Evolutionary conservation across 202 grass and related monocot genomes (phyloP).

Genomic region (Carex arenaria): DNA sequence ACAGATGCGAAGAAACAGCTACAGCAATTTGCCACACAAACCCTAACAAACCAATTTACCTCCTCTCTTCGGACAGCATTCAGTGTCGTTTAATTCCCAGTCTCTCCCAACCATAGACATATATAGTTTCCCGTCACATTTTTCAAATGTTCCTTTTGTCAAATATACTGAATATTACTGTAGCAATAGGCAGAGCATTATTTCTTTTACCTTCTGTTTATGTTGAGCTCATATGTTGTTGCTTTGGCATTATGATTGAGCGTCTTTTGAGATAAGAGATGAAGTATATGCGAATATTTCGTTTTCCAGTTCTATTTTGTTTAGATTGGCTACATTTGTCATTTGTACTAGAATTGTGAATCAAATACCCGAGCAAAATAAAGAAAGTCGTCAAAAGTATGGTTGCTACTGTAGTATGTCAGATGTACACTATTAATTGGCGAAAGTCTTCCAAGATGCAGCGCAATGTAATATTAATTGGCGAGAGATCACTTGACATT

Average conservation of each 20-base stretch:
- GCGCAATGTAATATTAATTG: no score
- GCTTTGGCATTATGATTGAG: conserved; percentile 1
- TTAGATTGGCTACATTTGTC: neutral
- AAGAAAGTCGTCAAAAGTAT: neutral
- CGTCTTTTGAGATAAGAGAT: conserved; percentile 7
- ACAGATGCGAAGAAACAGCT: conserved; percentile 96
- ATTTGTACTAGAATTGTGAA: neutral
- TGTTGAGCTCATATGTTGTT: conserved; percentile 2
- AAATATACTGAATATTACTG: conserved; percentile 23
- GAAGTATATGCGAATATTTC: conserved; percentile 7
- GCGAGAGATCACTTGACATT: no score
- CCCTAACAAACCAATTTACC: conserved; percentile 52
- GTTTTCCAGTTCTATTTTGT: neutral
- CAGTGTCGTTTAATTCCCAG: conserved; percentile 32
- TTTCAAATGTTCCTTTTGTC: neutral
- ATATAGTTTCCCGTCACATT: neutral
- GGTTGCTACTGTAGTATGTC: neutral
- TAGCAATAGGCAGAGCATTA: conserved; percentile 4
- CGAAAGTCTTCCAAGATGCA: no score
- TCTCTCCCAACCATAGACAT: neutral
- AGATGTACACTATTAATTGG: no score
- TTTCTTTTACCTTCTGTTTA: conserved; percentile 3
- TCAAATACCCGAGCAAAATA: neutral
- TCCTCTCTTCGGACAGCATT: conserved; percentile 82
- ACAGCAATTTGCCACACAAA: conserved; percentile 50